Base-by-base conservation (phyloP, 352 stramenopile genomes). In the Globisporangium barbulae region DNA sequence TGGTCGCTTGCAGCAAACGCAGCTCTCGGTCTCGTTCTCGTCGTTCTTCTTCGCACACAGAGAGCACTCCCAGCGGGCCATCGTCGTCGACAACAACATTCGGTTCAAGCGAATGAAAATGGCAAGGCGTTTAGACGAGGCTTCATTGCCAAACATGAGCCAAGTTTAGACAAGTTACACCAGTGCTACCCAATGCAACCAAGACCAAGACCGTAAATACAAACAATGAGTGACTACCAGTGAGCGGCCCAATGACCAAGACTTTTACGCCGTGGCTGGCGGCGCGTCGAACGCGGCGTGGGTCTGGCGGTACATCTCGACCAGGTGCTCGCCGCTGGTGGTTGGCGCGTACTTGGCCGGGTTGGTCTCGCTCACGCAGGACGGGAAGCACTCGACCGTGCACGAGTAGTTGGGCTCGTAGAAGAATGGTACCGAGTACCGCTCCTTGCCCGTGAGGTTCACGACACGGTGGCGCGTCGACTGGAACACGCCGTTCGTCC, bases 391-490 rank as follows among this genome's bases (percentile, higher is more conserved):
- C 65, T 78, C 72, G 28, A 91, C 82, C 35, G 71, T 63, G 64
- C 82, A 91, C 42, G 76, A 78, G 49, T 85, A 91, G 64, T 91
- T 88, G 17, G 82, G 82, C 52, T 91, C 82, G 61, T 88, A 91
- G 59, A 91, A 91, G 66, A 91, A 89, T 37, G 82, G 79, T n/a
- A 89, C 71, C n/a, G 82, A 91, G 73, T 86, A 91, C 8, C 82
- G 79, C 44, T 91, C 79, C 33, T 73, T 70, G 15, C 82, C 82
- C 10, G 69, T 78, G 4, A 66, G 10, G 64, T 91, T 91, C 19
- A 91, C 71, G 17, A 91, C 82, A 9, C 82, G 82, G 59, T 91
- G 82, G 47, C 78, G 65, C 28, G 83, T 92, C 10, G 83, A 87
- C 60, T 78, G 74, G 63, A 92, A 85, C 8, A 61, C 42, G 35